Percentiles rank a stretch among this genome's conserved stretches.
Conservation (phyloP, 305 asterid species). For the Fraxinus sp. region DNA sequence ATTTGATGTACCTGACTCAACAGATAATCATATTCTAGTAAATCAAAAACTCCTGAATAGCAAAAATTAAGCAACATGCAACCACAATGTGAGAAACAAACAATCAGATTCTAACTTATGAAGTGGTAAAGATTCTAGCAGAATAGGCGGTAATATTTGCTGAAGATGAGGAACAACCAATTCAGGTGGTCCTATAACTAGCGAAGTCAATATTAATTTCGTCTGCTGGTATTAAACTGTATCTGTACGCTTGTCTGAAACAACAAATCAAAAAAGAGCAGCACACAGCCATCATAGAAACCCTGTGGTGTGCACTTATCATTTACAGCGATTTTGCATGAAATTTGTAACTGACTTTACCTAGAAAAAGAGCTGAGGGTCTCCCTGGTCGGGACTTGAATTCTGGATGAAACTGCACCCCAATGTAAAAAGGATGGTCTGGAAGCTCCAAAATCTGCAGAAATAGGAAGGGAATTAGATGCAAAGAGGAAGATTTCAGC, state of each 20-base stretch:
- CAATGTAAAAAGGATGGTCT: slow-evolving; percentile 83
- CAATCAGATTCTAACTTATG: neutral
- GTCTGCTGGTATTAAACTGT: neutral
- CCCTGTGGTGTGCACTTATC: neutral
- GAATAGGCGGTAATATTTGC: neutral
- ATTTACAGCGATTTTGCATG: neutral
- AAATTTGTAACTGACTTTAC: slow-evolving; percentile 34
- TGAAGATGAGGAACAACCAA: neutral
- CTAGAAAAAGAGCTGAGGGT: slow-evolving; percentile 81
- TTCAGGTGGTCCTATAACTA: neutral
- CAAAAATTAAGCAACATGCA: neutral
- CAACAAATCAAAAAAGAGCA: neutral
- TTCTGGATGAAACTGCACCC: slow-evolving; percentile 98
- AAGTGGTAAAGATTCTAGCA: neutral
- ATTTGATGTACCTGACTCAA: neutral
- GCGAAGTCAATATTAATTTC: too few species aligned
- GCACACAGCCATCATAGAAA: neutral
- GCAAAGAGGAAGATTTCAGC: slow-evolving; percentile 14
- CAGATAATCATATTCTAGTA: neutral
- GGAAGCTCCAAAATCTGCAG: slow-evolving; percentile 75
- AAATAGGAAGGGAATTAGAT: slow-evolving; percentile 20
- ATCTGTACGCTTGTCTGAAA: neutral
- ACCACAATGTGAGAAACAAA: neutral
- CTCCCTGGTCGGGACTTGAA: slow-evolving; percentile 91
- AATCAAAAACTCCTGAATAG: neutral